Base-by-base conservation (phyloP, 2,329 filamentous ascomycete species). In the Ophiostoma sp. region DNA sequence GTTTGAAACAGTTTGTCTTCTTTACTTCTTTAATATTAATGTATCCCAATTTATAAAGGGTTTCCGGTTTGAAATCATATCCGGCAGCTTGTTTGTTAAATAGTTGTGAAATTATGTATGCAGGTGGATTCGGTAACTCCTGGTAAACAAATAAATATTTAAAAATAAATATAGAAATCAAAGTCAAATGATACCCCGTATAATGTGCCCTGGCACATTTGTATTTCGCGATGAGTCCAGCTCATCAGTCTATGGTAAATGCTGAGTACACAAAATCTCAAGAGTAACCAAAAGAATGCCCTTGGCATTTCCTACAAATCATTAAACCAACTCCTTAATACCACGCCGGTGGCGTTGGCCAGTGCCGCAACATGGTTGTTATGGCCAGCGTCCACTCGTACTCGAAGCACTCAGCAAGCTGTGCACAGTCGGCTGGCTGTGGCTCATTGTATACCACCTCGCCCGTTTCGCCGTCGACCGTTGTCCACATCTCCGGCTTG, bases 371-470 rank as follows among this genome's bases (percentile, higher is more conserved):
- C 87, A 93, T 87, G 70, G 85, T 86, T 48, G 84, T 80, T 35
- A 92, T 79, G 0, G 89, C 90, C 73, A 81, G 81, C 39, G 81
- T 86, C 90, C 90, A 93, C 77, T 92, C 90, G 33, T 81, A 81
- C 73, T 86, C 83, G 76, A 91, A 90, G 69, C 86, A 89, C 48
- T 80, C 81, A 1, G 87, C 82, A 41, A 93, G 83, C 77, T 87
- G 83, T 4, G 83, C 79, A 0, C 87, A 81, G 71, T 89, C 85
- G 1, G 85, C 84, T 1, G 80, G 76, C 1, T 84, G 81, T 0
- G 90, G 89, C 35, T 80, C 77, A 44, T 81, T 81, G 1, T 39
- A 52, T 20, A 17, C 6, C 13, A 35, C 20, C 36, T 39, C 69
- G 13, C 39, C 27, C 20, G 57, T 54, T 20, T 83, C 85, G 66